Percentiles rank a stretch among this genome's conserved stretches.
These are phyloP conservation scores for Penicillium thymicola DNA, from an alignment of 2,329 filamentous ascomycete genomes.

Conservation along the genomic window DNA sequence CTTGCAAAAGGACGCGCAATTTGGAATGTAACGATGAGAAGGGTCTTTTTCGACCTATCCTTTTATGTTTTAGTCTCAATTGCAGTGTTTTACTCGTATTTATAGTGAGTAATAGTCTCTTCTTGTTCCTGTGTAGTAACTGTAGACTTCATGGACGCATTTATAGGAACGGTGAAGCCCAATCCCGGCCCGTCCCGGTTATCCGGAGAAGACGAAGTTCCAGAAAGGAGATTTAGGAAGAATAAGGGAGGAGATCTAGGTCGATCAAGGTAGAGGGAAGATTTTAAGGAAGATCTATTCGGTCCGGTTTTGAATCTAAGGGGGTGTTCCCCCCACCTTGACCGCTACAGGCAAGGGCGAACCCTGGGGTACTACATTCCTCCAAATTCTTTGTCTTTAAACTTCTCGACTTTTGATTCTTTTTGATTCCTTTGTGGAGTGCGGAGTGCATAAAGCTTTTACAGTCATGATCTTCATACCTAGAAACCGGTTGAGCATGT, in stretches of 20 bases:
- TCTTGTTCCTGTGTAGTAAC: not conserved
- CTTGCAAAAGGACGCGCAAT: slow-evolving; percentile 15
- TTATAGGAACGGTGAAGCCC: slow-evolving; percentile 1
- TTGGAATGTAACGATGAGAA: slow-evolving; percentile 14
- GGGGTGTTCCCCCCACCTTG: not conserved
- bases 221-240: too few relatives aligned
- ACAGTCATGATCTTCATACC: not conserved
- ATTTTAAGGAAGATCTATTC: not conserved
- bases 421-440: not conserved
- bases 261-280: not conserved
- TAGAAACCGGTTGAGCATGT: not conserved
- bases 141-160: not conserved
- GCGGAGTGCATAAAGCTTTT: not conserved
- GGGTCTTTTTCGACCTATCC: not conserved
- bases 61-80: not conserved
- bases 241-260: not conserved
- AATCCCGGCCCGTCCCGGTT: slow-evolving; percentile 10
- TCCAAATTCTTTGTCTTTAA: not conserved
- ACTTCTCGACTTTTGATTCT: not conserved
- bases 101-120: not conserved
- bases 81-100: not conserved
- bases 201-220: slow-evolving; percentile 1
- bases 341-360: slow-evolving; percentile 6
- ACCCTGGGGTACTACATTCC: slow-evolving; percentile 4
- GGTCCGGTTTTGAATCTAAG: not conserved